Evolutionary conservation across 257 asterid species (phyloP).

Genomic region (Lavandula angustifolia): DNA sequence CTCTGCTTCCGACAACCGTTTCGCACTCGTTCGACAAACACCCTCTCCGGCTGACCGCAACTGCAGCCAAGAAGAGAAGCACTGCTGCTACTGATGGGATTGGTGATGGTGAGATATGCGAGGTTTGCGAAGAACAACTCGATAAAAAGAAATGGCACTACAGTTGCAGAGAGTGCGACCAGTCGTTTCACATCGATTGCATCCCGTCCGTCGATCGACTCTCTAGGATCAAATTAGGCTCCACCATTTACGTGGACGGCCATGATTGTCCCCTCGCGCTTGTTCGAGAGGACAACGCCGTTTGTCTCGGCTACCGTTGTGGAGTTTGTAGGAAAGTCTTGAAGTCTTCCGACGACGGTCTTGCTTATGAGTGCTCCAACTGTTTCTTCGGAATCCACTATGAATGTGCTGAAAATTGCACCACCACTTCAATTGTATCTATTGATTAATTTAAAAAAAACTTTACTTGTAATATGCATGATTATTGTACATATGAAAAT

Average conservation of each 20-base stretch:
- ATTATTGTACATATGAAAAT: too few relatives aligned
- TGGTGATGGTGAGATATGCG: background rate
- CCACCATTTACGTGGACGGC: background rate
- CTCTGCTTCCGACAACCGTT: background rate
- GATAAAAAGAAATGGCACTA: background rate
- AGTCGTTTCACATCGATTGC: constrained; percentile 1
- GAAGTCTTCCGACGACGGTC: background rate
- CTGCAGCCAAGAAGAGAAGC: background rate
- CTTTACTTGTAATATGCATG: too few relatives aligned
- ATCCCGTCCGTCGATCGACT: background rate
- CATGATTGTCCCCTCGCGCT: background rate
- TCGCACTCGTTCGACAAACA: constrained; percentile 1
- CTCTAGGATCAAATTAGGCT: background rate
- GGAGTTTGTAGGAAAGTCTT: background rate
- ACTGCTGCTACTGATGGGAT: background rate
- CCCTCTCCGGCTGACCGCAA: background rate
- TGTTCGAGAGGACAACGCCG: background rate
- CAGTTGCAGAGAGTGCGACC: background rate
- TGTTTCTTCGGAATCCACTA: background rate
- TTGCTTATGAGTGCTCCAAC: background rate
- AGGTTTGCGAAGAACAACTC: background rate
- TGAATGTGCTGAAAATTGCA: background rate
- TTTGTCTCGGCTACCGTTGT: background rate
- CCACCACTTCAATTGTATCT: too few relatives aligned
- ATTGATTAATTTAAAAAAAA: too few relatives aligned